phyloP scores from a whole-genome alignment of 2,329 filamentous ascomycete genomes.

The Penicillium occitanis region DNA sequence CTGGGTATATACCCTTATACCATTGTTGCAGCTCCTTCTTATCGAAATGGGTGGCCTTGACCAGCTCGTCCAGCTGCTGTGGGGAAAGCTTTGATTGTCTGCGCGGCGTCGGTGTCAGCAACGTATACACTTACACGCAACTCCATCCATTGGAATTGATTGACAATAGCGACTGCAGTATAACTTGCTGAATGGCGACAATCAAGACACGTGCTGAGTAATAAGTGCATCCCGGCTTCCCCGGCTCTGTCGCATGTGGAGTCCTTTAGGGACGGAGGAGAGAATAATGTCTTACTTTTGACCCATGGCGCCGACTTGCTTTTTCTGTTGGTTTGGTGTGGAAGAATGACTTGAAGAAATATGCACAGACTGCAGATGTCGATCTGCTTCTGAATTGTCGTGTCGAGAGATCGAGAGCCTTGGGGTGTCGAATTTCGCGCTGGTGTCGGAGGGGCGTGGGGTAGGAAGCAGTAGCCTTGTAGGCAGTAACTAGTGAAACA shows the following conservation, averaged over 20 bases:
- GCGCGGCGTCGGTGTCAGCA: slow-evolving; percentile 8
- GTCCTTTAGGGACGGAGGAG: neutral
- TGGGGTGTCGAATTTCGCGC: neutral
- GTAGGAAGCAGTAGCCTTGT: neutral
- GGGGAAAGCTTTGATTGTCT: slow-evolving; percentile 99
- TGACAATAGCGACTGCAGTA: neutral
- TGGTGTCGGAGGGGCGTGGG: neutral
- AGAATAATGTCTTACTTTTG: slow-evolving; percentile 19
- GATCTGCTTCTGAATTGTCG: neutral
- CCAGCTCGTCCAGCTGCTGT: slow-evolving; percentile 90
- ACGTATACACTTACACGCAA: too few species aligned
- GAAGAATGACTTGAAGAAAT: too few species aligned
- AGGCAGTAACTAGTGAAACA: neutral
- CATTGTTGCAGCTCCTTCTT: slow-evolving; percentile 99
- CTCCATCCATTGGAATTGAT: neutral
- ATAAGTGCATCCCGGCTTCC: neutral
- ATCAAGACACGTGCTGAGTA: neutral
- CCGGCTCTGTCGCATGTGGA: slow-evolving; percentile 2
- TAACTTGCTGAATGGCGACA: neutral
- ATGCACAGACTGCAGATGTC: slow-evolving; percentile 5
- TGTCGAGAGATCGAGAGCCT: slow-evolving; percentile 1
- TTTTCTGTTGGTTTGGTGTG: neutral
- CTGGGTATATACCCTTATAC: slow-evolving; percentile 80
- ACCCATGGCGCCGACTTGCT: slow-evolving; percentile 10
- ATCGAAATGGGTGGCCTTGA: slow-evolving; percentile 97